phyloP scores from a whole-genome alignment of 257 asterid genomes.

The Nicotiana otophora region DNA sequence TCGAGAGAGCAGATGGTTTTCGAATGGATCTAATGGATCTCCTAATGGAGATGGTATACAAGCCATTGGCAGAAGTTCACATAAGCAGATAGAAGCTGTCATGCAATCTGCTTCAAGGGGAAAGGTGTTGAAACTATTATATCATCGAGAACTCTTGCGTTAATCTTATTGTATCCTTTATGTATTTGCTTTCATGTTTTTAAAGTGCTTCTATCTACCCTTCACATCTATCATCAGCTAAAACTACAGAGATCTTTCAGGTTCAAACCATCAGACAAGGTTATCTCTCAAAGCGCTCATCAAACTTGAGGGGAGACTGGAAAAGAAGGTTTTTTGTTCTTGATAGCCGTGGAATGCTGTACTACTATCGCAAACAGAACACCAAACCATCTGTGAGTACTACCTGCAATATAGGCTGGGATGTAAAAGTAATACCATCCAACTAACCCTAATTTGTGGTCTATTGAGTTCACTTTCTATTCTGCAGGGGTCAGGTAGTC shows the following conservation, averaged over 20 bases:
- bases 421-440: background rate
- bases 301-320: conserved; percentile 98
- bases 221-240: conserved; percentile 20
- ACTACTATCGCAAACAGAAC: conserved; percentile 93
- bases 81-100: conserved; percentile 98
- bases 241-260: conserved; percentile 43
- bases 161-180: conserved; percentile 5
- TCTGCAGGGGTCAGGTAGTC: conserved; percentile 76
- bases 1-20: conserved; percentile 86
- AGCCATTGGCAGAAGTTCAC: conserved; percentile 96
- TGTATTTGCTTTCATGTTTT: background rate
- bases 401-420: conserved; percentile 9
- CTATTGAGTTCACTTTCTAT: conserved; percentile 2
- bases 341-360: conserved; percentile 99
- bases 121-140: conserved; percentile 47
- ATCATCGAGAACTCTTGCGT: conserved; percentile 8
- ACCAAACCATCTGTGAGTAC: conserved; percentile 95
- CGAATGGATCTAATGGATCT: conserved; percentile 84
- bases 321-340: conserved; percentile 99
- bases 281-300: conserved; percentile 93
- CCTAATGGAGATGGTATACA: conserved; percentile 99
- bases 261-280: conserved; percentile 99
- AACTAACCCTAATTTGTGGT: conserved; percentile 2
- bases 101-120: conserved; percentile 99
- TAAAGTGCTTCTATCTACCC: background rate